phyloP scores from a whole-genome alignment of 2,329 filamentous ascomycete genomes.

The Hortaea werneckii region DNA sequence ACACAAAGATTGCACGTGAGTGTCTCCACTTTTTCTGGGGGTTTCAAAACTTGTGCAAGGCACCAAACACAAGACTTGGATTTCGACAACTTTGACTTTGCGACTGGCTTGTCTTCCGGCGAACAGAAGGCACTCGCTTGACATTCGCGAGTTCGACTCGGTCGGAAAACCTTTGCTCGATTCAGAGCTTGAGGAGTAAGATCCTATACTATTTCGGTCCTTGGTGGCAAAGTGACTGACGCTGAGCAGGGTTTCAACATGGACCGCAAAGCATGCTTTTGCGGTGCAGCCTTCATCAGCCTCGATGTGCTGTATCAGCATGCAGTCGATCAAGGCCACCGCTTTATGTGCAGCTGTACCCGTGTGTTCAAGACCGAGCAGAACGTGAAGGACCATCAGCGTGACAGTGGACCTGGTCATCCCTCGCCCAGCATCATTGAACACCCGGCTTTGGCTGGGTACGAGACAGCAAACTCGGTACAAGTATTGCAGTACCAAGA shows the following conservation, averaged over 20 bases:
- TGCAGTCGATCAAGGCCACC: background rate
- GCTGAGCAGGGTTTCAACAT: background rate
- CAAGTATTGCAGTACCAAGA: too few relatives aligned
- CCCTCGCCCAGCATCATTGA: background rate
- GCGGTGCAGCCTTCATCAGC: slow-evolving; percentile 3
- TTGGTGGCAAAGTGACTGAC: too few relatives aligned
- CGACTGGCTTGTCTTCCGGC: too few relatives aligned
- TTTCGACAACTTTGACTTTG: too few relatives aligned
- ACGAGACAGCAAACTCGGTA: background rate
- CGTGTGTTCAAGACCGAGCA: background rate
- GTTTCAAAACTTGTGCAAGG: too few relatives aligned
- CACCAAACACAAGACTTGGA: too few relatives aligned
- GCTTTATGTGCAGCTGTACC: slow-evolving; percentile 1
- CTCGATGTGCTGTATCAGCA: background rate
- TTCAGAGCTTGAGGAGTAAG: too few relatives aligned
- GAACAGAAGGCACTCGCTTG: too few relatives aligned
- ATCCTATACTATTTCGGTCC: too few relatives aligned
- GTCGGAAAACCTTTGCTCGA: too few relatives aligned
- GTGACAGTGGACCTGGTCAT: background rate
- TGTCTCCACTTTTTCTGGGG: too few relatives aligned
- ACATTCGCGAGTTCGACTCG: too few relatives aligned
- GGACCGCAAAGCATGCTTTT: slow-evolving; percentile 1
- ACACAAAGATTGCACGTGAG: background rate
- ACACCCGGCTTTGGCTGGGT: background rate
- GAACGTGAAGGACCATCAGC: background rate